phyloP scores from a whole-genome alignment of 2,329 filamentous ascomycete species.

The Aspergillus sp. region DNA sequence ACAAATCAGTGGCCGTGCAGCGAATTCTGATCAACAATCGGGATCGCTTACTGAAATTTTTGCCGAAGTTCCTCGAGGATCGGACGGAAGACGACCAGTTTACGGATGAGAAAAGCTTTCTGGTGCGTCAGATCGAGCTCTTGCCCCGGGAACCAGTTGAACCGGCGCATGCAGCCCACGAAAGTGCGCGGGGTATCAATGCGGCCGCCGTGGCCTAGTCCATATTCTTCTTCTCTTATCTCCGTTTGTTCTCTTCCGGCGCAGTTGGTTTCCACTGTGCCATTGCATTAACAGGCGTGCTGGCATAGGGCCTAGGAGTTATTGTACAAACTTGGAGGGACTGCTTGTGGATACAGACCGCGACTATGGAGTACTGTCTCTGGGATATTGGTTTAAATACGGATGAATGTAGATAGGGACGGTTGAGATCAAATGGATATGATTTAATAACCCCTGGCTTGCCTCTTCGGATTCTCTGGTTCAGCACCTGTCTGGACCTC shows the following conservation, averaged over 20 bases:
- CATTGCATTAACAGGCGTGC: conserved; percentile 17
- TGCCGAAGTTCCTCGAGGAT: conserved; percentile 88
- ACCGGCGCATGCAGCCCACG: conserved; percentile 20
- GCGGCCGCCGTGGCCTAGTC: conserved; percentile 22
- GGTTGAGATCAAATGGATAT: conserved; percentile 5
- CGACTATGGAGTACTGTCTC: conserved; percentile 5
- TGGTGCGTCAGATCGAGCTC: conserved; percentile 81
- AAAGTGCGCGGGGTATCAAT: conserved; percentile 19
- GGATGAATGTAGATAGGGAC: conserved; percentile 5
- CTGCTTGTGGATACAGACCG: conserved; percentile 4
- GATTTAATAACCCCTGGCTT: conserved; percentile 2
- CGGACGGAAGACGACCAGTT: conserved; percentile 97
- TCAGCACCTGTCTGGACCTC: neutral
- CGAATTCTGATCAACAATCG: conserved; percentile 95
- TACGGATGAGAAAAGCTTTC: conserved; percentile 92
- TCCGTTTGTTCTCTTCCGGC: conserved; percentile 1
- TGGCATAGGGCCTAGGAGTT: conserved; percentile 17
- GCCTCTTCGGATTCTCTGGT: neutral
- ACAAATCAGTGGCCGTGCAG: conserved; percentile 94
- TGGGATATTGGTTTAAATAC: neutral
- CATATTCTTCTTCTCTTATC: conserved; percentile 1
- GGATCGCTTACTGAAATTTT: conserved; percentile 78
- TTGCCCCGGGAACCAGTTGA: conserved; percentile 37
- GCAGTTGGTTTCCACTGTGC: conserved; percentile 1
- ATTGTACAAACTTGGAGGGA: conserved; percentile 8